Evolutionary conservation across 2,329 filamentous ascomycete species (phyloP), one percentile per base, ranked within the genome.

Genomic region (Endoconidiophora laricicola): DNA sequence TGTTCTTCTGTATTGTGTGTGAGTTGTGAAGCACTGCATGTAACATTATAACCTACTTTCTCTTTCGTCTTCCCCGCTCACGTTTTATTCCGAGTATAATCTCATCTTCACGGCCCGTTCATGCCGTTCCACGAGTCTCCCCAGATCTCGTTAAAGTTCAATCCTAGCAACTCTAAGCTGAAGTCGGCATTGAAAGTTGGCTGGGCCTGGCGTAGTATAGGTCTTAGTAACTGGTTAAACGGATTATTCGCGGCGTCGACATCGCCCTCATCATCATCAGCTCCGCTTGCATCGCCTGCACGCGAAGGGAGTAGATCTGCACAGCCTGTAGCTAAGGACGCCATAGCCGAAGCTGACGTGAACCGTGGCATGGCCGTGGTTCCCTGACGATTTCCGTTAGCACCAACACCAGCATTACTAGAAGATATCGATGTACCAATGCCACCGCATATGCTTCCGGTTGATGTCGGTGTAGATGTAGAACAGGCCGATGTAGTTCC

Each of bases 101-200:
- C 12, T 33, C 26, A 33, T 33, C 26, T 33, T 33, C 26, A 51
- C 23, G 44, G 49, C 22, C 45, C 49, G 26, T 50, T 60, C 57
- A 65, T 53, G 66, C 57, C 55, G 68, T 66, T 47, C 66, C 66
- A 69, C 48, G 65, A 65, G 55, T 72, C 71, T 39, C 70, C 72
- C 72, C 72, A 76, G 48, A 76, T 62, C 55, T 75, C 72, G 53
- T 74, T 73, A 46, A 76, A 59, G 54, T 74, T 73, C 49, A 72
- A 64, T 3, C 72, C 72, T 45, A 75, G 60, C 41, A 72, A 61
- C 57, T 74, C 72, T 46, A 75, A 66, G 56, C 67, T 74, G 53
- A 72, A 71, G 51, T 75, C 72, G 26, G 72, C 67, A 55, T 73
- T 73, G 44, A 71, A 68, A 0, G 60, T 58, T 38, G 61, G 58